Conservation (phyloP, 2,329 filamentous ascomycete species). For the Bipolaris zeicola region DNA sequence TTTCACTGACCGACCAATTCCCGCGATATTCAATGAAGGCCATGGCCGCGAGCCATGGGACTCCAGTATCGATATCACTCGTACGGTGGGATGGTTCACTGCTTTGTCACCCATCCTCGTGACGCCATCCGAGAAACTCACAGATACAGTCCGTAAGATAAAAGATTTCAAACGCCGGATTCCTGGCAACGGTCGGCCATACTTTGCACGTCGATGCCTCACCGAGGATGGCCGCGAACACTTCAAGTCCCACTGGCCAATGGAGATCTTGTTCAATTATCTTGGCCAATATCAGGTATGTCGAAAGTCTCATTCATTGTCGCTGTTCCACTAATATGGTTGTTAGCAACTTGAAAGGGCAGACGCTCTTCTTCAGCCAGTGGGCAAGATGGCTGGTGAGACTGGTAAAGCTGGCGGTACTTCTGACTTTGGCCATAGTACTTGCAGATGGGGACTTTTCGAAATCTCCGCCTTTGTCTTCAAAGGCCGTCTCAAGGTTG, state of each 20-base stretch:
- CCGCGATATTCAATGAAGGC: constrained; percentile 55
- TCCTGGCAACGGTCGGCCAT: constrained; percentile 48
- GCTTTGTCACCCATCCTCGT: constrained; percentile 55
- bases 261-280: constrained; percentile 66
- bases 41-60: constrained; percentile 50
- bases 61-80: constrained; percentile 57
- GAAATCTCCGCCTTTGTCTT: constrained; percentile 60
- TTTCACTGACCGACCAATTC: constrained; percentile 59
- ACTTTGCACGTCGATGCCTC: constrained; percentile 51
- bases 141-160: constrained; percentile 59
- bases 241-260: constrained; percentile 49
- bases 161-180: constrained; percentile 58
- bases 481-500: constrained; percentile 54
- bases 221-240: constrained; percentile 35
- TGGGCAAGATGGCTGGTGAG: constrained; percentile 55
- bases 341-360: constrained; percentile 53
- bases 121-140: constrained; percentile 36
- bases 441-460: constrained; percentile 57
- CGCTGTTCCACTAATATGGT: constrained; percentile 29
- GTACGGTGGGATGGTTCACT: constrained; percentile 67
- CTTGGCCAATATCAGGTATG: constrained; percentile 58
- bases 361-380: constrained; percentile 52
- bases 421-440: constrained; percentile 52
- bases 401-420: constrained; percentile 53
- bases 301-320: neutral